Base-by-base conservation (phyloP, 257 asterid genomes). In the Gentiana macrophylla region DNA sequence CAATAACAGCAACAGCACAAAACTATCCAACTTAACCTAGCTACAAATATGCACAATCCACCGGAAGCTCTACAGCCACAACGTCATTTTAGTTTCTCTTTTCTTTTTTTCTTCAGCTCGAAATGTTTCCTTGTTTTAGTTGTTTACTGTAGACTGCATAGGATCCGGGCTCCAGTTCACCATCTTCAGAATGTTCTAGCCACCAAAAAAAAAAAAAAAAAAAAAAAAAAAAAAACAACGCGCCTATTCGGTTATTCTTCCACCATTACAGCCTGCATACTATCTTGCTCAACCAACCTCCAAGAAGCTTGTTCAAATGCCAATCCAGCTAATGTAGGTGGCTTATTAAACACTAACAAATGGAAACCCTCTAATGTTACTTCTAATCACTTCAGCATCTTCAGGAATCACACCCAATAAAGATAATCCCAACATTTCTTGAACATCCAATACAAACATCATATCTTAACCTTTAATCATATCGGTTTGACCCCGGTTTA, bases 251-350 rank as follows among this genome's bases (percentile, higher is more conserved):
- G 98, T 72, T 81, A 90, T 64, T 90, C 96, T 76, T 92, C 97
- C 80, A 87, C 53, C 93, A 91, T 78, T 41, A 91, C 97, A 1
- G 95, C 96, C 79, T 81, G 76, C 95, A 92, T 92, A 65, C 86
- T 92, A 65, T 92, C 98, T 79, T 92, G 98, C 81, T 92, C 98
- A 46, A 85, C 97, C 83, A 92, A 60, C 77, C 98, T 75, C 98
- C 97, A 92, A 0, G 97, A 97, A 0, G 97, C 98, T 75, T 92
- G 98, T 71, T 92, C 97, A 43, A 92, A 92, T 0, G 98, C 95
- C 72, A 88, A 67, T 12, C 97, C 98, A 0, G 98, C 97, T 78
- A 87, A 52, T 1, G 97, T 86, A 0, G 98, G 97, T 12, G 98
- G 97, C 77, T 83, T 91, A 68, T 91, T 91, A 73, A 91, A 65